phyloP scores from a whole-genome alignment of 257 asterid species.

The Scutellaria minor region DNA sequence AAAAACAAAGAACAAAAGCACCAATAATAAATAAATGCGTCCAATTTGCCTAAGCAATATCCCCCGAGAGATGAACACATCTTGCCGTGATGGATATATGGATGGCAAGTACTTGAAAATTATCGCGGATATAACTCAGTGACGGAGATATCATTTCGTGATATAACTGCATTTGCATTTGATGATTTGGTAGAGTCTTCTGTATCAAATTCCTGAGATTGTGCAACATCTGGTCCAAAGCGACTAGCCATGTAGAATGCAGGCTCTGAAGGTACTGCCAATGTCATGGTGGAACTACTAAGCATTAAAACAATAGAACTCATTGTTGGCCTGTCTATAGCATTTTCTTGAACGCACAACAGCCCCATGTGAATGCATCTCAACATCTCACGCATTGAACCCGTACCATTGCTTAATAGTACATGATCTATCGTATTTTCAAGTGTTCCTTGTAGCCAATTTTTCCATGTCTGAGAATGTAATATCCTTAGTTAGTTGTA shows the following conservation, averaged over 20 bases:
- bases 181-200: neutral
- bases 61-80: too few species aligned
- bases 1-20: too few species aligned
- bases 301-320: too few species aligned
- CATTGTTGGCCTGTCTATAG: too few species aligned
- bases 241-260: conserved; percentile 31
- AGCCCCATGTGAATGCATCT: conserved; percentile 44
- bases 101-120: conserved; percentile 2
- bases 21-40: too few species aligned
- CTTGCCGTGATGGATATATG: too few species aligned
- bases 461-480: conserved; percentile 43
- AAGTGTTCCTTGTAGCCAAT: conserved; percentile 39
- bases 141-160: conserved; percentile 24
- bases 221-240: conserved; percentile 10
- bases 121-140: conserved; percentile 34
- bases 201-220: neutral
- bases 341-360: too few species aligned
- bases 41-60: too few species aligned
- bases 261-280: conserved; percentile 14
- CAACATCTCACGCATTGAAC: conserved; percentile 30
- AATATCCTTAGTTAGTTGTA: neutral
- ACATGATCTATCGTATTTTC: conserved; percentile 37
- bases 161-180: neutral
- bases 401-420: conserved; percentile 17
- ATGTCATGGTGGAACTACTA: too few species aligned